Evolutionary conservation across 2,329 filamentous ascomycete genomes (phyloP), one percentile per base, ranked within the genome.

Genomic region (Rhytidhysteron rufulum): DNA sequence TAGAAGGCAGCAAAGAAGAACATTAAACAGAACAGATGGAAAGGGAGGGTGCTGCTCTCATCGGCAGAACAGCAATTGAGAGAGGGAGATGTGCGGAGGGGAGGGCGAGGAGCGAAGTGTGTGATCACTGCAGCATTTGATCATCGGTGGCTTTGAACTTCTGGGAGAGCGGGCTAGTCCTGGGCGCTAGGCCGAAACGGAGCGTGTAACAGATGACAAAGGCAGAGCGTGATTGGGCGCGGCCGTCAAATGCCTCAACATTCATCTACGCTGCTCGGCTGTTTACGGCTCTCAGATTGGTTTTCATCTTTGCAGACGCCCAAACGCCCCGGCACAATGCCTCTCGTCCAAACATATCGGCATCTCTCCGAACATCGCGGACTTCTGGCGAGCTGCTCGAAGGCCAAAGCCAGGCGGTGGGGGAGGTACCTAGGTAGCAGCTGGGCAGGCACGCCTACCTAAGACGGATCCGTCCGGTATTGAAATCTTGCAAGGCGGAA

Each of bases 21-120:
- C 59, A 62, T 63, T 49, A 57, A 62, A 61, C 45, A 45, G 50
- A 45, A 21, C 4, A 21, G 32, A 11, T 34, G 24, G 33, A 41
- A 41, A 41, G 39, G 50, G 51, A 47, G 45, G 47, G 42, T 15
- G 31, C 37, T 41, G 50, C 51, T 50, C 48, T 51, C 50, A 34
- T 18, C 31, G 27, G 29, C 19, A 21, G 18, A 13, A 6, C 13
- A n/a, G 13, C 39, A 41, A 41, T 36, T 17, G 39, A n/a, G 22
- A 18, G 3, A 18, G 27, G 22, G 36, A 31, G 25, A n/a, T n/a
- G 16, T 15, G 31, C n/a, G n/a, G 17, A 19, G 31, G 16, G 17
- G 31, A 7, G 31, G 17, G 11, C 10, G 20, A 36, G 16, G n/a
- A n/a, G n/a, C n/a, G 34, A 36, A 19, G 19, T 22, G 34, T 9